Evolutionary conservation across 306 rosid genomes (phyloP).

Genomic region (Lupinus albus): DNA sequence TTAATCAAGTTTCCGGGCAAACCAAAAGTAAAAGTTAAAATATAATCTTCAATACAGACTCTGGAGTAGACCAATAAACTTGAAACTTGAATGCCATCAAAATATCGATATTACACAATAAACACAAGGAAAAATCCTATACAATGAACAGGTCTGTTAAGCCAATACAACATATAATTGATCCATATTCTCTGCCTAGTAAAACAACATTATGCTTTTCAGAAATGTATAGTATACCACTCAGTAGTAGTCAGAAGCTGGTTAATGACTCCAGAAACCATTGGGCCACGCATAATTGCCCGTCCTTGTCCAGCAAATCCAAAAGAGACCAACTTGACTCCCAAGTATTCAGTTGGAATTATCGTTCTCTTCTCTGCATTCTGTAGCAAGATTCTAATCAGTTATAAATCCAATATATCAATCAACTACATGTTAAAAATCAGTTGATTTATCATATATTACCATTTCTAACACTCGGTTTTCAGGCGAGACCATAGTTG

Average conservation of each 20-base stretch:
- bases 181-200: constrained; percentile 16
- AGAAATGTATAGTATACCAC: constrained; percentile 63
- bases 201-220: constrained; percentile 5
- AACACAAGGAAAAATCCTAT: constrained; percentile 21
- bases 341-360: constrained; percentile 91
- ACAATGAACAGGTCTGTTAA: constrained; percentile 28
- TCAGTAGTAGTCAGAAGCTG: constrained; percentile 94
- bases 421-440: constrained; percentile 34
- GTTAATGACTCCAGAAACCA: constrained; percentile 96
- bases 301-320: constrained; percentile 99
- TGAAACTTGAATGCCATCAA: constrained; percentile 13
- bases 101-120: background rate
- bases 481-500: constrained; percentile 99
- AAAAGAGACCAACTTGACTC: constrained; percentile 93
- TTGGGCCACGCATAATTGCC: constrained; percentile 98
- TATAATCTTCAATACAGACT: constrained; percentile 24
- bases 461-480: constrained; percentile 85
- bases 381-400: constrained; percentile 48
- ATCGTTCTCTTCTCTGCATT: constrained; percentile 81
- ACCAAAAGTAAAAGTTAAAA: constrained; percentile 8
- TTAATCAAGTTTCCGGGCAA: constrained; percentile 2
- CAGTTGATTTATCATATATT: constrained; percentile 34
- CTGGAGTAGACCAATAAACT: constrained; percentile 25
- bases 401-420: constrained; percentile 40
- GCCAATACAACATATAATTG: constrained; percentile 26